Percentiles rank a stretch among this genome's conserved stretches.
Conservation (phyloP, 2,329 filamentous ascomycete genomes). For the Boeremia exigua region DNA sequence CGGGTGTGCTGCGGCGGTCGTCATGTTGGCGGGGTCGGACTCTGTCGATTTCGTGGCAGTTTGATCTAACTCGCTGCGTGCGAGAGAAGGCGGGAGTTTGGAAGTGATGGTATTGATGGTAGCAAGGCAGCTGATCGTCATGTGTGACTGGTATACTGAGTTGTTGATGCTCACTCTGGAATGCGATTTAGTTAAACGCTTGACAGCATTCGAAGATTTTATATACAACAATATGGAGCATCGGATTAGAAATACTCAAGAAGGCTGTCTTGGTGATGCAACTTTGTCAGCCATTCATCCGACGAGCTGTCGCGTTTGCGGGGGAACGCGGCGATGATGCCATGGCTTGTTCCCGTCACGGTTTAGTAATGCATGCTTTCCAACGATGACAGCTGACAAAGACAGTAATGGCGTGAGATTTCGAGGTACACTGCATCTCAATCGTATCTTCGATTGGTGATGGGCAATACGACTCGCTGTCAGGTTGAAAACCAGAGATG, state of each 20-base stretch:
- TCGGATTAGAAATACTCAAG: conserved; percentile 39
- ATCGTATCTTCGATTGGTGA: not conserved
- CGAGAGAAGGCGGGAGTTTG: conserved; percentile 1
- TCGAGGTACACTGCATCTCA: not conserved
- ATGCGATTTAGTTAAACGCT: conserved; percentile 2
- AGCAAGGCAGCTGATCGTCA: conserved; percentile 8
- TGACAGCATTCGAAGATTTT: conserved; percentile 12
- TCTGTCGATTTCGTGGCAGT: not conserved
- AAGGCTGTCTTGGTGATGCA: conserved; percentile 6
- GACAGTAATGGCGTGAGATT: conserved; percentile 31
- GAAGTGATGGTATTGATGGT: conserved; percentile 6
- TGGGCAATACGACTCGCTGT: no score
- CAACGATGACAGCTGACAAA: conserved; percentile 35
- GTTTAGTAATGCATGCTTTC: conserved; percentile 39
- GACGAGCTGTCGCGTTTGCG: conserved; percentile 23
- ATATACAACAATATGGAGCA: conserved; percentile 24
- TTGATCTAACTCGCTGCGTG: conserved; percentile 3
- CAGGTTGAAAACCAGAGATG: no score
- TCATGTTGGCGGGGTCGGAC: conserved; percentile 41
- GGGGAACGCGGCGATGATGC: conserved; percentile 39
- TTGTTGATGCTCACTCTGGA: conserved; percentile 8
- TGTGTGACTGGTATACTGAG: not conserved
- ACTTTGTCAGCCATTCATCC: conserved; percentile 13
- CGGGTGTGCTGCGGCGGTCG: conserved; percentile 51
- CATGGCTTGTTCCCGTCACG: conserved; percentile 39